A percentile compares a stretch with the other conserved stretches of the same genome.
These are phyloP conservation scores for Bacidia rubella DNA, from an alignment of 495 filamentous ascomycete genomes.

Conservation along the genomic window DNA sequence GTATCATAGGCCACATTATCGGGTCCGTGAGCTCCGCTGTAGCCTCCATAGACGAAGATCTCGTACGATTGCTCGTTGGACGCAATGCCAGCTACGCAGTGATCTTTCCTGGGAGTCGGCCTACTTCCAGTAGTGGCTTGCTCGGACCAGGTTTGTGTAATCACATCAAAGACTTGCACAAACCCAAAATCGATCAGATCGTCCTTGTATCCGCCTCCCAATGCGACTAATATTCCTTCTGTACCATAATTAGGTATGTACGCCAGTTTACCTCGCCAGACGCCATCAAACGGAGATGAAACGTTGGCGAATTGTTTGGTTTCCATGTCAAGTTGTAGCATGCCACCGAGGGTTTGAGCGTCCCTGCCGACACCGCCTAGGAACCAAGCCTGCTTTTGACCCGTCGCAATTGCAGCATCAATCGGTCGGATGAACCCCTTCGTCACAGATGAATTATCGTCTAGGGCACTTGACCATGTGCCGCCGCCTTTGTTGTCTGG, in stretches of 20 bases:
- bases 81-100: conserved; percentile 5
- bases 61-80: conserved; percentile 5
- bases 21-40: neutral
- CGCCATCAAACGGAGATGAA: conserved; percentile 1
- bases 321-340: conserved; percentile 12
- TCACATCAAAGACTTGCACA: neutral
- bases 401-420: neutral
- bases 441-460: neutral
- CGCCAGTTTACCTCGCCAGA: neutral
- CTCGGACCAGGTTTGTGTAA: conserved; percentile 1
- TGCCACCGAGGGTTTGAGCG: conserved; percentile 3
- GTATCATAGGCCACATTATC: neutral
- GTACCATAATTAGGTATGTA: conserved; percentile 17
- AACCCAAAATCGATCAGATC: neutral
- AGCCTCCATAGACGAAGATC: conserved; percentile 11
- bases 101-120: neutral
- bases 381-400: conserved; percentile 3
- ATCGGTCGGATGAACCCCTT: neutral
- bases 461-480: conserved; percentile 3
- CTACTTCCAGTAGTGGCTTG: conserved; percentile 5
- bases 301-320: conserved; percentile 6
- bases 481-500: conserved; percentile 13
- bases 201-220: conserved; percentile 5
- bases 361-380: conserved; percentile 3
- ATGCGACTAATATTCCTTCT: conserved; percentile 11